A percentile compares a stretch with the other conserved stretches of the same genome.
phyloP scores from a whole-genome alignment of 148 eudicot species.

The Vaccinium darrowii region DNA sequence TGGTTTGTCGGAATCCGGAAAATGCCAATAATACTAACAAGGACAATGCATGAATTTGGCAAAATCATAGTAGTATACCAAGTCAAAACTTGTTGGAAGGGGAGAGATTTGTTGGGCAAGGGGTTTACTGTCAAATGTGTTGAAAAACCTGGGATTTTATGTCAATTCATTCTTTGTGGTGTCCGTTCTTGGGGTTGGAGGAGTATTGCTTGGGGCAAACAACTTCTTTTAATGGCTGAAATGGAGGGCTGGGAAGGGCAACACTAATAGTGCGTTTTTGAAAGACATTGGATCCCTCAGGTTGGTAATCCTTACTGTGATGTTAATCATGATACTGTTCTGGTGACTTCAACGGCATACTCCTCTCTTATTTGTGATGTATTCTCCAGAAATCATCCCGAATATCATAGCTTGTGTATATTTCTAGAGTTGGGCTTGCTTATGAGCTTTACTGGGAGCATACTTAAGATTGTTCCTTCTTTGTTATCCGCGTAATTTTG shows the following conservation, averaged over 20 bases:
- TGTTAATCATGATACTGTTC: not conserved
- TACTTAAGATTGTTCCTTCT: not conserved
- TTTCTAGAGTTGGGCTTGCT: not conserved
- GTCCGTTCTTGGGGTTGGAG: no score
- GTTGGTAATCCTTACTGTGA: not conserved
- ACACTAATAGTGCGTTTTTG: not conserved
- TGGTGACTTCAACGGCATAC: not conserved
- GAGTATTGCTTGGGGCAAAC: no score
- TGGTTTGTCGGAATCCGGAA: no score
- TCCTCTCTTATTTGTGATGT: not conserved
- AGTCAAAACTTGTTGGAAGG: not conserved
- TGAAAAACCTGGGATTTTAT: no score
- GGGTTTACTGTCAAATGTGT: no score
- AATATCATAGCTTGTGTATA: not conserved
- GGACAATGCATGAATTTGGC: no score
- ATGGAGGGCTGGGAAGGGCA: no score
- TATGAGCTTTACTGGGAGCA: not conserved
- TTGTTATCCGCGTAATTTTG: not conserved
- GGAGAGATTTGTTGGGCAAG: no score
- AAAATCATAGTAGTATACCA: not conserved
- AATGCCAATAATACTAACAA: no score
- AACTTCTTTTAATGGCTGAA: no score
- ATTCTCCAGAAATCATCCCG: not conserved
- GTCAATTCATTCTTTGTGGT: no score
- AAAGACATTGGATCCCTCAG: not conserved